Conservation (phyloP, 2,329 filamentous ascomycete genomes). For the Fusarium burgessii region DNA sequence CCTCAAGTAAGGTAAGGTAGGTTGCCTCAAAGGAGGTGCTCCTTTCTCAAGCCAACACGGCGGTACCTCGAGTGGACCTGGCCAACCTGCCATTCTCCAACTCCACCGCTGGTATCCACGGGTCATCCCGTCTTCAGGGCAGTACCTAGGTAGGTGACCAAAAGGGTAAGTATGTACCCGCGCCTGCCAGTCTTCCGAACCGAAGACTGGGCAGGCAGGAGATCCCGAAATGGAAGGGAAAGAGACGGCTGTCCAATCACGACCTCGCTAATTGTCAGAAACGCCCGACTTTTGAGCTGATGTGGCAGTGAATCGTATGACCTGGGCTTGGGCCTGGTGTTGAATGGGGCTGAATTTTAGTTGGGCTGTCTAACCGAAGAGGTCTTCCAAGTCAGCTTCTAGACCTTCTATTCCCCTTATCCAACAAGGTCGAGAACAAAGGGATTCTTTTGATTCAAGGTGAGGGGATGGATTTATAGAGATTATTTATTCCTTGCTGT, state of each 20-base stretch:
- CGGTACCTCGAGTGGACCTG: conserved; percentile 34
- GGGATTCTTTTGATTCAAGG: not conserved
- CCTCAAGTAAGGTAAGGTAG: not conserved
- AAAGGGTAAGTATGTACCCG: not conserved
- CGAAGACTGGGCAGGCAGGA: conserved; percentile 31
- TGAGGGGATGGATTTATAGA: not conserved
- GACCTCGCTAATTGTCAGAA: conserved; percentile 40
- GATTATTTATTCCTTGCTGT: not conserved
- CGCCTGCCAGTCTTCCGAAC: conserved; percentile 24
- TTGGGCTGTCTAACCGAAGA: not conserved
- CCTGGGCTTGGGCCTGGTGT: conserved; percentile 6
- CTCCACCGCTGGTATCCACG: conserved; percentile 15
- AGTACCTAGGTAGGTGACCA: not conserved
- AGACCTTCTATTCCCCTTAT: not conserved
- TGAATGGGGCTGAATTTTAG: not conserved
- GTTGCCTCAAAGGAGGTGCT: conserved; percentile 14
- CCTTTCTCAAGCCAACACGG: not conserved
- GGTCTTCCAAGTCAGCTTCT: conserved; percentile 3
- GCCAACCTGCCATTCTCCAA: conserved; percentile 9
- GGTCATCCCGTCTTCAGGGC: not conserved
- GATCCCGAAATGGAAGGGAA: conserved; percentile 35
- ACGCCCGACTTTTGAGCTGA: conserved; percentile 44
- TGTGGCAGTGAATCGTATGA: conserved; percentile 50
- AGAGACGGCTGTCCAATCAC: conserved; percentile 28
- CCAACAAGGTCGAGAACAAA: conserved; percentile 19